Evolutionary conservation across 2,329 filamentous ascomycete genomes (phyloP).

Genomic region (Chaetomium olivaceum): DNA sequence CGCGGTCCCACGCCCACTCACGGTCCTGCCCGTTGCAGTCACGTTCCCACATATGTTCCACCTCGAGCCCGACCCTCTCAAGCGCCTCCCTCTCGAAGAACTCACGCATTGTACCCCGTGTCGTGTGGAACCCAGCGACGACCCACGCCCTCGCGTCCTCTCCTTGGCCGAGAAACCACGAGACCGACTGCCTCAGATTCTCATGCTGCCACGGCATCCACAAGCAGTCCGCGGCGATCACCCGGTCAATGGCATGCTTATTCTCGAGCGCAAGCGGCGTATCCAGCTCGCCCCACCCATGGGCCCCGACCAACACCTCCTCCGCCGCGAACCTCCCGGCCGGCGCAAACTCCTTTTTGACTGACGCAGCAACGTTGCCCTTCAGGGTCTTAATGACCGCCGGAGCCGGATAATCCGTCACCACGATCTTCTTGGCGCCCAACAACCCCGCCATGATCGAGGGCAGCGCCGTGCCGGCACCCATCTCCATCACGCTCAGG

Average conservation of each 20-base stretch:
- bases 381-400: constrained; percentile 60
- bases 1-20: constrained; percentile 61
- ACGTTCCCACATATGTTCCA: constrained; percentile 68
- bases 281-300: constrained; percentile 62
- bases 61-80: constrained; percentile 52
- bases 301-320: constrained; percentile 54
- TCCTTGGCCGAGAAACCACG: constrained; percentile 57
- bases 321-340: constrained; percentile 30
- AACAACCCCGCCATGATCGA: constrained; percentile 52
- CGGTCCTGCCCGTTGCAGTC: constrained; percentile 65
- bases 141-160: constrained; percentile 58
- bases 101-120: constrained; percentile 61
- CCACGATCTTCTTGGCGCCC: constrained; percentile 53
- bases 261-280: constrained; percentile 29
- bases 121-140: constrained; percentile 73
- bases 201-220: constrained; percentile 74
- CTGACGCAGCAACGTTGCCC: constrained; percentile 58
- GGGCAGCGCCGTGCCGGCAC: constrained; percentile 62
- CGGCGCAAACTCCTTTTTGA: constrained; percentile 41
- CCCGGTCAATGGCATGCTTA: constrained; percentile 54
- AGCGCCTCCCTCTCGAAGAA: constrained; percentile 61
- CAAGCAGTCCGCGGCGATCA: constrained; percentile 71
- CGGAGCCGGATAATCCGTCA: constrained; percentile 68
- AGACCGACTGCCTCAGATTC: constrained; percentile 63
- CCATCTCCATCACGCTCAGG: constrained; percentile 62